Evolutionary conservation across 108 stramenopile genomes (phyloP).

Genomic region (Seminavis robusta): DNA sequence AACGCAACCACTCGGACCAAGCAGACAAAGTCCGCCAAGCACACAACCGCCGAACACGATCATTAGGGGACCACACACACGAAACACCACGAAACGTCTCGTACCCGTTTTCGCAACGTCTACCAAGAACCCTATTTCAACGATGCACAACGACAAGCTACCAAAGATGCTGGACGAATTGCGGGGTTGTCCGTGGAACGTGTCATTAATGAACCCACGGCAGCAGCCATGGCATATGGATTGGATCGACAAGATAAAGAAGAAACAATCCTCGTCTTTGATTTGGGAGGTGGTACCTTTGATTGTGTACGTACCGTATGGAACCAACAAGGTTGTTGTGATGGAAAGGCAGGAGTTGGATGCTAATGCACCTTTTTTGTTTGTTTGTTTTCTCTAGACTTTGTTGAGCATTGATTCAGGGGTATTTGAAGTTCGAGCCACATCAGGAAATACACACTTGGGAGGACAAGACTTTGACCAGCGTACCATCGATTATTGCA

Average conservation of each 20-base stretch:
- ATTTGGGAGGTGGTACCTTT: slow-evolving; percentile 86
- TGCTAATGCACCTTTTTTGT: too few species aligned
- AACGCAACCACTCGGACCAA: too few species aligned
- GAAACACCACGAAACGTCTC: too few species aligned
- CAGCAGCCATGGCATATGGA: slow-evolving; percentile 99
- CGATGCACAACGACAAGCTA: slow-evolving; percentile 99
- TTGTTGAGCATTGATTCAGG: slow-evolving; percentile 73
- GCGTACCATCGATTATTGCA: slow-evolving; percentile 86
- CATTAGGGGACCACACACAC: too few species aligned
- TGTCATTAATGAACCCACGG: slow-evolving; percentile 99
- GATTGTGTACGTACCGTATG: too few species aligned
- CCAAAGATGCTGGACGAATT: slow-evolving; percentile 98
- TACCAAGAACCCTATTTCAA: slow-evolving; percentile 99
- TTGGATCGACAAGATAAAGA: slow-evolving; percentile 73
- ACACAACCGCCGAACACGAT: too few species aligned
- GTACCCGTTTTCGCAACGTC: too few species aligned
- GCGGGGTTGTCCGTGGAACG: slow-evolving; percentile 96
- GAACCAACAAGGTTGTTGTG: too few species aligned
- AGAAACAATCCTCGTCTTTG: slow-evolving; percentile 93
- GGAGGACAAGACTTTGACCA: slow-evolving; percentile 97
- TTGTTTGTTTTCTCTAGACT: too few species aligned
- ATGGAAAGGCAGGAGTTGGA: too few species aligned
- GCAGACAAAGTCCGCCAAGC: too few species aligned
- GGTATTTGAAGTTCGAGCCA: slow-evolving; percentile 87
- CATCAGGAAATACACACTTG: slow-evolving; percentile 90